These are phyloP conservation scores for Bryoerythrophyllum caledonicum DNA, from an alignment of 225 moss, liverwort and hornwort species.

Conservation along the genomic window DNA sequence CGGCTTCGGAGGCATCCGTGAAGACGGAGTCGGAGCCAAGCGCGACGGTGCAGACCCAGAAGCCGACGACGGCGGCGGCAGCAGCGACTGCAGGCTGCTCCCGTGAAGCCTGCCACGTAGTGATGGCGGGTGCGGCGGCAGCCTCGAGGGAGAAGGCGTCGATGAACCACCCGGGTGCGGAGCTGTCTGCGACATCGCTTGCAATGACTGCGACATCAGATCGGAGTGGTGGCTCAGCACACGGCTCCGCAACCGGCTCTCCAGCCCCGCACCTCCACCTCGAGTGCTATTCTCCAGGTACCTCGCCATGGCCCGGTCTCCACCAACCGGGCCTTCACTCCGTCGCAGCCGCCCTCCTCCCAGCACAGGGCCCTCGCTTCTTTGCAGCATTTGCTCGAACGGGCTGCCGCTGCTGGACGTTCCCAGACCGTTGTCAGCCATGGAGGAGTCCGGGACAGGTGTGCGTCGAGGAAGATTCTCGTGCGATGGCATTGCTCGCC, in stretches of 20 bases:
- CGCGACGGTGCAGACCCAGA: slow-evolving; percentile 76
- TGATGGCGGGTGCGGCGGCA: slow-evolving; percentile 75
- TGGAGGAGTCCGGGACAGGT: slow-evolving; percentile 42
- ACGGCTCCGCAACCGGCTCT: slow-evolving; percentile 60
- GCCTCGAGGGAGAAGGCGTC: slow-evolving; percentile 59
- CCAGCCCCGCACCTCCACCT: slow-evolving; percentile 32
- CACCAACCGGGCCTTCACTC: slow-evolving; percentile 50
- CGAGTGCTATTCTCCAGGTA: slow-evolving; percentile 52
- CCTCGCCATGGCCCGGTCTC: slow-evolving; percentile 62
- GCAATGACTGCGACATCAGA: slow-evolving; percentile 39
- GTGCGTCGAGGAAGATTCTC: slow-evolving; percentile 58
- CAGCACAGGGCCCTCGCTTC: slow-evolving; percentile 51
- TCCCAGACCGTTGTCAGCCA: slow-evolving; percentile 54
- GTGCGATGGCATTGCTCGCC: slow-evolving; percentile 67
- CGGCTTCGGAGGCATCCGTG: neutral
- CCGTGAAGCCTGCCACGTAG: slow-evolving; percentile 62
- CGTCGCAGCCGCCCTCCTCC: slow-evolving; percentile 57
- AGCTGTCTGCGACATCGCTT: slow-evolving; percentile 49
- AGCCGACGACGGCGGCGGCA: slow-evolving; percentile 54
- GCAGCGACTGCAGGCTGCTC: slow-evolving; percentile 54
- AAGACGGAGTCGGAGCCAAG: slow-evolving; percentile 51
- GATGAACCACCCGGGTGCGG: slow-evolving; percentile 36
- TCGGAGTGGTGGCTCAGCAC: slow-evolving; percentile 50
- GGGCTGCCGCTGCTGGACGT: slow-evolving; percentile 57
- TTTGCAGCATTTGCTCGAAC: slow-evolving; percentile 61